Evolutionary conservation across 202 grass and related monocot genomes (phyloP).

Genomic region (Schoenoplectus triqueter): DNA sequence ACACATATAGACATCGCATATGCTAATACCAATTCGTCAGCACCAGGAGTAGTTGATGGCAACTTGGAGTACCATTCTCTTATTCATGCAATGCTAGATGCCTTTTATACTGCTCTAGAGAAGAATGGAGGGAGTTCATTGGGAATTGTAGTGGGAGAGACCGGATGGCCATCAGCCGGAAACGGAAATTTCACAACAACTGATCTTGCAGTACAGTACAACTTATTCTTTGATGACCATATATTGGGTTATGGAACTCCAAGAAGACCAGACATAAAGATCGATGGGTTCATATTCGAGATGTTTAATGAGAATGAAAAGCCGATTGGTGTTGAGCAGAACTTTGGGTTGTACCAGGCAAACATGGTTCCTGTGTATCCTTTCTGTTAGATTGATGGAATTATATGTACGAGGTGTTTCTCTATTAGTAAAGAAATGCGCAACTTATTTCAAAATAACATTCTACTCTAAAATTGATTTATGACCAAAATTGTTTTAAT

Average conservation of each 20-base stretch:
- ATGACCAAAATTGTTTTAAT: neutral
- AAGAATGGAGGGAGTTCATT: conserved; percentile 42
- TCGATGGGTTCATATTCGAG: conserved; percentile 60
- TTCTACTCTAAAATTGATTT: neutral
- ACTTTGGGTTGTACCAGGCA: conserved; percentile 61
- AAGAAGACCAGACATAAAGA: conserved; percentile 41
- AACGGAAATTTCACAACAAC: conserved; percentile 54
- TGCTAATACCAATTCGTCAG: conserved; percentile 50
- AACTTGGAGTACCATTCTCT: conserved; percentile 59
- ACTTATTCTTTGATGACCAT: conserved; percentile 50
- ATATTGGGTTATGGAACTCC: conserved; percentile 63
- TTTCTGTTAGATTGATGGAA: conserved; percentile 14
- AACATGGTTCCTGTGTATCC: conserved; percentile 51
- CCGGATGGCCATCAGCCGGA: conserved; percentile 63
- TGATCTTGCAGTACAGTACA: conserved; percentile 51
- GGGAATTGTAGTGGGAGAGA: conserved; percentile 68
- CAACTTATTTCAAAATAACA: neutral
- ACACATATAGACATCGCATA: conserved; percentile 44
- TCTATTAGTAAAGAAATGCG: neutral
- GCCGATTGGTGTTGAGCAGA: conserved; percentile 53
- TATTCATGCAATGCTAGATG: conserved; percentile 60
- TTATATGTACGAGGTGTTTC: neutral
- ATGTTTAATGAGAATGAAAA: conserved; percentile 75
- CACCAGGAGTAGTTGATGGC: conserved; percentile 48
- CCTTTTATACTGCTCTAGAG: conserved; percentile 57